phyloP scores from a whole-genome alignment of 2,329 filamentous ascomycete genomes.

The Exophiala sp. region DNA sequence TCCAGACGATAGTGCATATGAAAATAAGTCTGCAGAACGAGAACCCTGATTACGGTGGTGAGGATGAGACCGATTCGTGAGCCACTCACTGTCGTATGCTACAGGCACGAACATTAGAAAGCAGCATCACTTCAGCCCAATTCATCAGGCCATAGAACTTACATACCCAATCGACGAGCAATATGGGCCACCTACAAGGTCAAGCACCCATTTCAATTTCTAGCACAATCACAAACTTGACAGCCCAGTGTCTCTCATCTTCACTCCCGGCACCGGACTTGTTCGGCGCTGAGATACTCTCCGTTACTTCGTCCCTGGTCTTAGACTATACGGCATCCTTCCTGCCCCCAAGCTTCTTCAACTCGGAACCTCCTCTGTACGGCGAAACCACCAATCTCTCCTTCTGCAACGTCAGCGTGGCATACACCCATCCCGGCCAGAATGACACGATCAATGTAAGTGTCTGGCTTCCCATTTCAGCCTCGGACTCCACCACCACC shows the following conservation, averaged over 20 bases:
- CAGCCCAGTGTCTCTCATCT: conserved; percentile 5
- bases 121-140: no score
- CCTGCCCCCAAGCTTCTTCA: conserved; percentile 4
- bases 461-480: conserved; percentile 35
- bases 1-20: no score
- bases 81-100: no score
- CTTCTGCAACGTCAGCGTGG: conserved; percentile 45
- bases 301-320: conserved; percentile 20
- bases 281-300: conserved; percentile 24
- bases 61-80: no score
- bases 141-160: no score
- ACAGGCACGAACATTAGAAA: no score
- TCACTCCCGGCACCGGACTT: conserved; percentile 15
- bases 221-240: not conserved
- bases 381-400: not conserved
- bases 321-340: conserved; percentile 17
- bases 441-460: conserved; percentile 38
- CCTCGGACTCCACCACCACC: conserved; percentile 4
- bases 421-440: conserved; percentile 43
- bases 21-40: no score
- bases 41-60: no score
- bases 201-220: no score
- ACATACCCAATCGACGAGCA: no score
- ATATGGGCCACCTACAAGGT: no score
- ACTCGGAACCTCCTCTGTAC: conserved; percentile 6